Conservation (phyloP, 192 early-diverging fungal species). For the Rhizophagus sp. region DNA sequence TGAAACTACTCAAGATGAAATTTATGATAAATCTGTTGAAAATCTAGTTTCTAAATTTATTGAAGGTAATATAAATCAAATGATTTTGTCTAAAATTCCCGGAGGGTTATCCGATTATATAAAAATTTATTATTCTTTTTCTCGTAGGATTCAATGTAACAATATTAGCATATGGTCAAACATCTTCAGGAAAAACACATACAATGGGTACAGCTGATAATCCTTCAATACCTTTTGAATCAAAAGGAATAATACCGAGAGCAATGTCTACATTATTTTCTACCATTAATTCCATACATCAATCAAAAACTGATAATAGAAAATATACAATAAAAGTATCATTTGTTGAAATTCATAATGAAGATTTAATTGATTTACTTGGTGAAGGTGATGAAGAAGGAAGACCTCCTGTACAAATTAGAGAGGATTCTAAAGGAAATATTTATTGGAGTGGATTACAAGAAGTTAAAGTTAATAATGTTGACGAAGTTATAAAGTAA, state of each 20-base stretch:
- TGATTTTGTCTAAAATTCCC: not conserved
- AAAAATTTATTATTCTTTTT: not conserved
- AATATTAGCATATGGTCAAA: conserved; percentile 92
- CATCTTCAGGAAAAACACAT: conserved; percentile 92
- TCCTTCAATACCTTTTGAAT: conserved; percentile 37
- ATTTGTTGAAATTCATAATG: conserved; percentile 96
- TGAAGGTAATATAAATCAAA: conserved; percentile 33
- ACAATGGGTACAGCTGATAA: conserved; percentile 85
- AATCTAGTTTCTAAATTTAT: conserved; percentile 48
- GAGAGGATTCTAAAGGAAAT: conserved; percentile 85
- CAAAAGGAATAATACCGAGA: conserved; percentile 68
- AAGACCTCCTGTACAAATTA: conserved; percentile 66
- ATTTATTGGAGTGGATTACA: conserved; percentile 85
- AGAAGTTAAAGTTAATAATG: conserved; percentile 69
- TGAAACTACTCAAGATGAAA: conserved; percentile 53
- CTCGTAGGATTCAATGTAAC: conserved; percentile 87
- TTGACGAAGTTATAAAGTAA: conserved; percentile 75
- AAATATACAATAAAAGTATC: conserved; percentile 70
- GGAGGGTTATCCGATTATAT: not conserved
- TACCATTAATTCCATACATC: conserved; percentile 37
- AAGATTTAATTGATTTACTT: conserved; percentile 91
- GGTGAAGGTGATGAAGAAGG: conserved; percentile 57
- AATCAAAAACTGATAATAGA: conserved; percentile 29
- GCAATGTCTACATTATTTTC: conserved; percentile 61
- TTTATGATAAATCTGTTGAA: conserved; percentile 55